Base-by-base conservation (phyloP, 495 filamentous ascomycete genomes). In the Penicillium atrosanguineum region DNA sequence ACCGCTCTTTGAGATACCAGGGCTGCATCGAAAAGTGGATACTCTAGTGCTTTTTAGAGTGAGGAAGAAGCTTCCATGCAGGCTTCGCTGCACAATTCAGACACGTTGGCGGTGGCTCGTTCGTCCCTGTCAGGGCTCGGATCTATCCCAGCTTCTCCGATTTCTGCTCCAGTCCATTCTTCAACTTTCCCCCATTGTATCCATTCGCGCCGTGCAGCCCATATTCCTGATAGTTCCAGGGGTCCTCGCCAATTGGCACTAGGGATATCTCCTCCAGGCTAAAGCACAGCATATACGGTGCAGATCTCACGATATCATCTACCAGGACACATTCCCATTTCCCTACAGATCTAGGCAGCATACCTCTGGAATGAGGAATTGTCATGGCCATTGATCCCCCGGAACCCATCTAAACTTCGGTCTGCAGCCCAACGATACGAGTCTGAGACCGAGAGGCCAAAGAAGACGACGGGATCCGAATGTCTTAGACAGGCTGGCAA, bases 21-120 rank as follows among this genome's bases (percentile, higher is more conserved):
- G 34, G 19, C 46, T 46, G 29, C 34, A 43, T 31, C 38, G 28
- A 15, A 34, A 36, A 46, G 25, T 52, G 42, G 47, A 53, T 52
- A 55, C 44, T 36, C 19, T 7, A 26, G 16, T 38, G 7, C 21
- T 23, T 45, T 28, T 34, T 15, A 48, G 36, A 44, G 48, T 60
- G 52, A 69, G 63, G 69, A 72, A 72, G 69, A 72, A 72, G 14
- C 44, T 72, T 75, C 70, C 53, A 68, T 67, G 65, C 67, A 72
- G 53, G 52, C 67, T 75, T 75, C 70, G 65, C 55, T 73, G 70
- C 70, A 73, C 61, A 34, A 45, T 11, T 52, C 54, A 46, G 53
- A 61, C 60, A 62, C 52, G 55, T 60, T 54, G 45, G 58, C 63
- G 61, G 61, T 59, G 55, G 9, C 8, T 42, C 44, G 19, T 31